Evolutionary conservation across 345 rosid genomes (phyloP).

Genomic region (Mangifera indica): DNA sequence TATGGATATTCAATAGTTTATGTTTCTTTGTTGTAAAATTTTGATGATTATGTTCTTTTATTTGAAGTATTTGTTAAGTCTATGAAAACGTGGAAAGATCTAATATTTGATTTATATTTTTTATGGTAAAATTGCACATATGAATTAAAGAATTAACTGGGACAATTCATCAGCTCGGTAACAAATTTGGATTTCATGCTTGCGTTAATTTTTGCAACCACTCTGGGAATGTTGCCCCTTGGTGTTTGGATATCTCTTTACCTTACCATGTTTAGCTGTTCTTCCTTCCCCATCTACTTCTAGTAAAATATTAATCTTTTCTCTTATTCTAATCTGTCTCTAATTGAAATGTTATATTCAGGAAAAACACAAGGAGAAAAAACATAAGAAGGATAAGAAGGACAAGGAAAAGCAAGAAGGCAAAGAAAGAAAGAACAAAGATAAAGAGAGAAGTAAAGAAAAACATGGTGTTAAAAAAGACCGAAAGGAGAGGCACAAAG

Average conservation of each 20-base stretch:
- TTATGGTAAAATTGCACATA: neutral
- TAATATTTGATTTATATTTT: neutral
- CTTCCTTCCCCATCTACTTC: neutral
- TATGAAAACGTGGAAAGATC: neutral
- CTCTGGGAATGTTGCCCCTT: neutral
- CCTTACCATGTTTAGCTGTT: neutral
- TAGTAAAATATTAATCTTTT: neutral
- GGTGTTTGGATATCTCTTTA: neutral
- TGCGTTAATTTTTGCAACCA: neutral
- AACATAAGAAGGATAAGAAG: slow-evolving; percentile 50
- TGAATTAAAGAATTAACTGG: neutral
- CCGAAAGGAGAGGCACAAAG: slow-evolving; percentile 47
- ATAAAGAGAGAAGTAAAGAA: slow-evolving; percentile 57
- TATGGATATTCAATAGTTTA: too few relatives aligned
- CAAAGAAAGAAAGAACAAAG: slow-evolving; percentile 41
- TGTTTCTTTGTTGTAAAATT: neutral
- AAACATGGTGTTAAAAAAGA: slow-evolving; percentile 48
- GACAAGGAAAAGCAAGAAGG: slow-evolving; percentile 51
- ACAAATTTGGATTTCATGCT: neutral
- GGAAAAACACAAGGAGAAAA: slow-evolving; percentile 60
- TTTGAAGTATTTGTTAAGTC: neutral
- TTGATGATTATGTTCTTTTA: neutral
- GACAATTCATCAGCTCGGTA: neutral
- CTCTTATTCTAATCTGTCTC: neutral
- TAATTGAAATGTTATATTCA: slow-evolving; percentile 21